phyloP scores from a whole-genome alignment of 257 asterid species.

The Plantago ovata region DNA sequence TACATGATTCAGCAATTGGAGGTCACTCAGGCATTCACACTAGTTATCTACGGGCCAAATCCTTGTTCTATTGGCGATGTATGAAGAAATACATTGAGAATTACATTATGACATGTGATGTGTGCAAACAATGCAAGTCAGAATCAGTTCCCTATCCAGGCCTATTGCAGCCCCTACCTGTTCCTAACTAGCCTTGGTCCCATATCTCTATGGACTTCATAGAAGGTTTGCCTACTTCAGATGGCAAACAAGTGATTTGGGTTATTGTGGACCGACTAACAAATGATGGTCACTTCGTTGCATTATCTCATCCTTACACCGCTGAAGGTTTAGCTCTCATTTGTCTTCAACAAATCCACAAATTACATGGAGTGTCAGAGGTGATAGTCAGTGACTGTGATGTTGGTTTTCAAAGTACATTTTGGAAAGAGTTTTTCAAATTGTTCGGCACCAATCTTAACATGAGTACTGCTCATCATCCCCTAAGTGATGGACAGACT shows the following conservation, averaged over 20 bases:
- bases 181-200: not conserved
- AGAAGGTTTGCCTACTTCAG: slow-evolving; percentile 1
- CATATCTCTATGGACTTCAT: not conserved
- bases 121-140: too few species aligned
- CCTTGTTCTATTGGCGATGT: not conserved
- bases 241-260: not conserved
- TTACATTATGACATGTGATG: not conserved
- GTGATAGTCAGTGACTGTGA: not conserved
- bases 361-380: not conserved
- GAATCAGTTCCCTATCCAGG: too few species aligned
- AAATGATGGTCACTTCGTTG: not conserved
- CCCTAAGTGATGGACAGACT: not conserved
- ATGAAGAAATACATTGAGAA: not conserved
- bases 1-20: too few species aligned
- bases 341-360: not conserved
- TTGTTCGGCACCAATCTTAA: not conserved
- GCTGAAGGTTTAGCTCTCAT: not conserved
- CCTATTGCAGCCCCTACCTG: too few species aligned
- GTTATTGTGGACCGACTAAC: not conserved
- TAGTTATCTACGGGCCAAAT: too few species aligned
- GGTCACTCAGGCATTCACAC: too few species aligned
- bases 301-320: not conserved
- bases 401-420: not conserved
- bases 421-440: slow-evolving; percentile 1
- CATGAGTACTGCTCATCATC: not conserved